Percentiles rank a stretch among this genome's conserved stretches.
These are phyloP conservation scores for Betula pendula DNA, from an alignment of 306 rosid species.

Conservation along the genomic window DNA sequence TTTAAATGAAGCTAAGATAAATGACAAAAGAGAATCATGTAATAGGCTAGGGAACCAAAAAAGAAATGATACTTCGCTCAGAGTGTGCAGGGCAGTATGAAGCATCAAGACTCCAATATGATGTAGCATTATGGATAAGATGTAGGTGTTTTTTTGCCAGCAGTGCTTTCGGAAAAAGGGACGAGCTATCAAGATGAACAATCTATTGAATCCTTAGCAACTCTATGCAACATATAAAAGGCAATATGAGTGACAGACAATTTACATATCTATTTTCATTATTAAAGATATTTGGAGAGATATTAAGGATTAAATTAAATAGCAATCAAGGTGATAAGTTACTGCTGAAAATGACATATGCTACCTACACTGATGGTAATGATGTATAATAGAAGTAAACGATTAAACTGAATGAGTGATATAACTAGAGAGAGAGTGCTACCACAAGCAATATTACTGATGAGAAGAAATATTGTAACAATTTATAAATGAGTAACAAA, in stretches of 20 bases:
- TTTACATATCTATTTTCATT: not conserved
- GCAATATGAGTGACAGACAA: not conserved
- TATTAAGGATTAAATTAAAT: not conserved
- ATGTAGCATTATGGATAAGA: not conserved
- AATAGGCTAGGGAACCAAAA: not conserved
- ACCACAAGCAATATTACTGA: not conserved
- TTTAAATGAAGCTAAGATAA: not conserved
- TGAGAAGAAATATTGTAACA: not conserved
- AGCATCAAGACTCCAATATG: not conserved
- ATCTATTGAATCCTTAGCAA: not conserved
- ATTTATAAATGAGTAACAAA: constrained; percentile 6
- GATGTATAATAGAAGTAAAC: not conserved
- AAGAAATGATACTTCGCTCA: not conserved
- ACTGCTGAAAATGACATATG: not conserved
- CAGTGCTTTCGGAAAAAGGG: not conserved
- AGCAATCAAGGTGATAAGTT: not conserved
- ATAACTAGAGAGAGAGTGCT: no score
- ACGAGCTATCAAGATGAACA: not conserved
- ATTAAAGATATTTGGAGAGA: not conserved
- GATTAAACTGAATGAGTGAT: no score
- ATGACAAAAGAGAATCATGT: not conserved
- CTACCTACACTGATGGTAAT: not conserved
- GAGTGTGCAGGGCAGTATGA: not conserved
- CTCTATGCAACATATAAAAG: not conserved
- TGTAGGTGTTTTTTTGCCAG: not conserved